Percentiles rank a stretch among this genome's conserved stretches.
Conservation (phyloP, 2,329 filamentous ascomycete species). For the Colletotrichum cordylinicola region DNA sequence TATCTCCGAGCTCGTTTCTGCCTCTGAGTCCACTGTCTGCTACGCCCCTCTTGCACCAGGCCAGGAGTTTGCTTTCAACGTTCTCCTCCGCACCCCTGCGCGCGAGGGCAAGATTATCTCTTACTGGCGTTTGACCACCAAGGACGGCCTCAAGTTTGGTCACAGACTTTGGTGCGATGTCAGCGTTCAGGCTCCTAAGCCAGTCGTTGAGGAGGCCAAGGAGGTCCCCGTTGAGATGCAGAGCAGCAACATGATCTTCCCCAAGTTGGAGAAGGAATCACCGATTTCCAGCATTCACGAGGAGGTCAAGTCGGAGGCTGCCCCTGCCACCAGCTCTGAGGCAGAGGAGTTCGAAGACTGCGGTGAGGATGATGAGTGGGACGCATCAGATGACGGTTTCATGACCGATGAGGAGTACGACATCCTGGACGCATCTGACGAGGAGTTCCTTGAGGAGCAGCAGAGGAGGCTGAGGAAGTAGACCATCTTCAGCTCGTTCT, state of each 20-base stretch:
- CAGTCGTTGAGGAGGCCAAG: conserved; percentile 36
- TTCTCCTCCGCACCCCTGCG: conserved; percentile 80
- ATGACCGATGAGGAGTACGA: conserved; percentile 98
- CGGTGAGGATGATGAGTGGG: conserved; percentile 65
- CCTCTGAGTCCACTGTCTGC: conserved; percentile 83
- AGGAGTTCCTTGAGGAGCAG: conserved; percentile 73
- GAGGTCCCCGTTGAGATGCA: conserved; percentile 34
- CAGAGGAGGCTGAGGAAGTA: conserved; percentile 48
- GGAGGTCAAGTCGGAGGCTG: conserved; percentile 55
- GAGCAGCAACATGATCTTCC: conserved; percentile 89
- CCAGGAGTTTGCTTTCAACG: conserved; percentile 80
- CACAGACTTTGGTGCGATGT: conserved; percentile 97
- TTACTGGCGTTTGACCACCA: conserved; percentile 92
- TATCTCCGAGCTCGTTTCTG: conserved; percentile 75
- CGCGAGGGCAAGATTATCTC: conserved; percentile 84
- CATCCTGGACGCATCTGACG: conserved; percentile 92
- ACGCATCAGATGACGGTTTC: conserved; percentile 75
- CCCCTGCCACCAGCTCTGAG: conserved; percentile 46
- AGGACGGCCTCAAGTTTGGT: conserved; percentile 83
- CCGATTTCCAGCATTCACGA: conserved; percentile 81
- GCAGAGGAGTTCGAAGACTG: conserved; percentile 60
- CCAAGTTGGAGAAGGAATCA: conserved; percentile 93
- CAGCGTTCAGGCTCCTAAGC: conserved; percentile 59
- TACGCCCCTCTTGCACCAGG: conserved; percentile 73
- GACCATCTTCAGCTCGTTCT: neutral